These are phyloP conservation scores for Kandelia obovata DNA, from an alignment of 345 rosid species.

Conservation along the genomic window DNA sequence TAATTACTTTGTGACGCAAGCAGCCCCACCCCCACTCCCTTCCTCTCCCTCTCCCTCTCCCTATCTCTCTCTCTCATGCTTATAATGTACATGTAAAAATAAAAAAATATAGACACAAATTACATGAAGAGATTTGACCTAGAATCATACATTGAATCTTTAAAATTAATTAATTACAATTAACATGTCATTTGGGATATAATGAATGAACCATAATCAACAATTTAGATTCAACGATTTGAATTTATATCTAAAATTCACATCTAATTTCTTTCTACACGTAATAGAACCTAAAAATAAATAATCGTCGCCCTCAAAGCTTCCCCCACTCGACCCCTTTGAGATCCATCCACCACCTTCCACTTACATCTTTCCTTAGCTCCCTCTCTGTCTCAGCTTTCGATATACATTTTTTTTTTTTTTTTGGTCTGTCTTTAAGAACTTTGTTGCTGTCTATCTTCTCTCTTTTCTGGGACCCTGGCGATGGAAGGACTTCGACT, in stretches of 20 bases:
- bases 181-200: no score
- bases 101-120: no score
- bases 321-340: background rate
- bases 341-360: background rate
- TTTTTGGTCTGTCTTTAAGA: no score
- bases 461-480: slow-evolving; percentile 6
- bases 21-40: slow-evolving; percentile 37
- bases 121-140: no score
- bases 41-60: background rate
- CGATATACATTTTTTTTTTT: background rate
- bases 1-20: slow-evolving; percentile 61
- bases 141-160: no score
- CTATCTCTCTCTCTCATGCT: background rate
- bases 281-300: background rate
- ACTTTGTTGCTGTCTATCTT: background rate
- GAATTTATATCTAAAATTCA: no score
- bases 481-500: slow-evolving; percentile 72
- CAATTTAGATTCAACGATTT: no score
- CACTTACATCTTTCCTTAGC: background rate
- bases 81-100: no score
- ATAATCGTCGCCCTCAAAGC: background rate
- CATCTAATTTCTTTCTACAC: no score
- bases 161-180: no score
- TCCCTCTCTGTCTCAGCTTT: background rate
- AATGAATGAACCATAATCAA: no score